These are phyloP conservation scores for Hymenoscyphus repandus DNA, from an alignment of 2,329 filamentous ascomycete genomes.

Conservation along the genomic window DNA sequence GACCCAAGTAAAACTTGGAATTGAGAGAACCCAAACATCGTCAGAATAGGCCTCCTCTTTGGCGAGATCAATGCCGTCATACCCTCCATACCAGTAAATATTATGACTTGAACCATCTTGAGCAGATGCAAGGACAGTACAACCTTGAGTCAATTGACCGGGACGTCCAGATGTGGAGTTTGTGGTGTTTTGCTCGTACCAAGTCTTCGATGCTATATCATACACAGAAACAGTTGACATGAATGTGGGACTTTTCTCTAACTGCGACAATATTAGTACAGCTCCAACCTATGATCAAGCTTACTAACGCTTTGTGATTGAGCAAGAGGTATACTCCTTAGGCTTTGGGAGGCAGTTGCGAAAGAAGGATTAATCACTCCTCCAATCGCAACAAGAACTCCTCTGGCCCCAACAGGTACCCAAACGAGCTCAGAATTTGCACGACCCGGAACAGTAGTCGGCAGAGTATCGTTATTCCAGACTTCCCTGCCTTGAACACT, in stretches of 20 bases:
- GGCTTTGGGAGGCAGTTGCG: constrained; percentile 12
- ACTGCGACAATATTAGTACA: constrained; percentile 36
- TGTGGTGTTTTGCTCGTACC: constrained; percentile 68
- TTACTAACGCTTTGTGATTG: constrained; percentile 35
- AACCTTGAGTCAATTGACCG: constrained; percentile 63
- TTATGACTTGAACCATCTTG: constrained; percentile 71
- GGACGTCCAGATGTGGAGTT: constrained; percentile 58
- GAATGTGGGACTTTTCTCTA: constrained; percentile 63
- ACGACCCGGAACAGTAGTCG: constrained; percentile 44
- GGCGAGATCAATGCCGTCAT: constrained; percentile 44
- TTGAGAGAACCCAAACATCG: constrained; percentile 68
- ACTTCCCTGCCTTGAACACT: constrained; percentile 40
- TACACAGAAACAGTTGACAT: constrained; percentile 68
- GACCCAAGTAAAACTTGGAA: constrained; percentile 70
- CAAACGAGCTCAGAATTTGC: constrained; percentile 63
- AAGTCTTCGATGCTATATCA: constrained; percentile 62
- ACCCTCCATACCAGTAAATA: constrained; percentile 74
- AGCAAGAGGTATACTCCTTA: constrained; percentile 31
- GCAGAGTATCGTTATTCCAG: constrained; percentile 55
- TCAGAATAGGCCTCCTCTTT: constrained; percentile 49
- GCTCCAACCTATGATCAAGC: no score
- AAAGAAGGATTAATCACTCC: constrained; percentile 63
- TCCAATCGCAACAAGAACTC: constrained; percentile 71
- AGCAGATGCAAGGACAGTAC: constrained; percentile 62
- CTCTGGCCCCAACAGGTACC: constrained; percentile 72